Evolutionary conservation across 805 yeast species (phyloP).

Genomic region (Suhomyces canberraensis): DNA sequence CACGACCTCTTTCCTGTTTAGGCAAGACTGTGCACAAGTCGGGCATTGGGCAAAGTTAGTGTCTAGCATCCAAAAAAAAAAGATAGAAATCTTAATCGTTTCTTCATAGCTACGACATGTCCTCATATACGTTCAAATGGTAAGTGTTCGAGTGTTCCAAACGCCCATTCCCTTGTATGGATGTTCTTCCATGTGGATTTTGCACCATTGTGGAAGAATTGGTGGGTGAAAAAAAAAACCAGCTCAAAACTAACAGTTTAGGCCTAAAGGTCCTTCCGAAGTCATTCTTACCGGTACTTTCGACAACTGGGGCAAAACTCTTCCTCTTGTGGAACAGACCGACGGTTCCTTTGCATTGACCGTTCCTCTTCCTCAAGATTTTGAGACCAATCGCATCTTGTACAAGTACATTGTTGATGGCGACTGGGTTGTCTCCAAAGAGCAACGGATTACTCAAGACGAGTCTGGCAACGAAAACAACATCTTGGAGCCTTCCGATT

Average conservation of each 20-base stretch:
- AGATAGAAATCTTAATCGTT: too few relatives aligned
- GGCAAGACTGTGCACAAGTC: slow-evolving; percentile 2
- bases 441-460: slow-evolving; percentile 44
- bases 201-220: too few relatives aligned
- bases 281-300: slow-evolving; percentile 71
- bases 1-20: slow-evolving; percentile 5
- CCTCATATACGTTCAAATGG: slow-evolving; percentile 39
- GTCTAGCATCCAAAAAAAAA: too few relatives aligned
- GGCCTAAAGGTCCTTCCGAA: slow-evolving; percentile 46
- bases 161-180: too few relatives aligned
- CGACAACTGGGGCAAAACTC: slow-evolving; percentile 60
- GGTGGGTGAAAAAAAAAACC: too few relatives aligned
- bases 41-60: slow-evolving; percentile 2
- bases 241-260: slow-evolving; percentile 15
- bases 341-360: slow-evolving; percentile 61
- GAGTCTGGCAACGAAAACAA: slow-evolving; percentile 53
- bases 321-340: slow-evolving; percentile 57
- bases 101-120: slow-evolving; percentile 1
- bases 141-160: too few relatives aligned
- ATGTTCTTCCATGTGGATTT: too few relatives aligned
- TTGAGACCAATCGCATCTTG: slow-evolving; percentile 31
- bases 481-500: slow-evolving; percentile 37
- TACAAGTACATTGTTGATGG: slow-evolving; percentile 72
- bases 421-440: slow-evolving; percentile 49
- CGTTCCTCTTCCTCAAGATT: slow-evolving; percentile 49